Evolutionary conservation across 495 filamentous ascomycete genomes (phyloP).

Genomic region (Aspergillus kassunensis): DNA sequence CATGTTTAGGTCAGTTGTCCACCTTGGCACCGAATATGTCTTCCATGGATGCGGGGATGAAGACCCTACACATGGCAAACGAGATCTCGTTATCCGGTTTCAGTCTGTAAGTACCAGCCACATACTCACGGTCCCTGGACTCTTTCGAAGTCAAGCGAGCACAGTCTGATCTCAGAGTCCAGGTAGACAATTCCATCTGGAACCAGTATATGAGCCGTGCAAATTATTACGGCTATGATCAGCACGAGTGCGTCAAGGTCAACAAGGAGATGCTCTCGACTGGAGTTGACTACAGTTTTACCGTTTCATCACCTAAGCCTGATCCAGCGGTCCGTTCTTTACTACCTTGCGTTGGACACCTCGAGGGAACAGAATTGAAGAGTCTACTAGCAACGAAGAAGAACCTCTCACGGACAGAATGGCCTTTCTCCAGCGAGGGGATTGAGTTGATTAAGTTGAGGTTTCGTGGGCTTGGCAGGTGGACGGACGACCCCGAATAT

Average conservation of each 20-base stretch:
- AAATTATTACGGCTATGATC: constrained; percentile 18
- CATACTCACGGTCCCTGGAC: background rate
- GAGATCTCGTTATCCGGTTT: constrained; percentile 11
- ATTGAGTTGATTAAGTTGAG: constrained; percentile 12
- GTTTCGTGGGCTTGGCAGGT: constrained; percentile 8
- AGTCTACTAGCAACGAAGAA: constrained; percentile 8
- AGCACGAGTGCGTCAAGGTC: background rate
- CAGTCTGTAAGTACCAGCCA: constrained; percentile 12
- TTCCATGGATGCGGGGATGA: constrained; percentile 18
- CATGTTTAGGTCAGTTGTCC: constrained; percentile 7
- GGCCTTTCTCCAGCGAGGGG: background rate
- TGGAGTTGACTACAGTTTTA: constrained; percentile 4
- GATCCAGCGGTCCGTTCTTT: background rate
- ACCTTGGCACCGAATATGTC: constrained; percentile 13
- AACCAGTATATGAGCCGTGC: constrained; percentile 7
- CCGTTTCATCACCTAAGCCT: background rate
- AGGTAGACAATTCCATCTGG: constrained; percentile 11
- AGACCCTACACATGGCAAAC: constrained; percentile 9
- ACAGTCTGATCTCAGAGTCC: background rate
- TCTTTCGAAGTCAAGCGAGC: background rate
- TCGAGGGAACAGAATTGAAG: constrained; percentile 5
- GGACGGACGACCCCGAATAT: background rate
- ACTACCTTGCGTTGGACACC: constrained; percentile 4
- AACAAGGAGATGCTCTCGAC: constrained; percentile 3
- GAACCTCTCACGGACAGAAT: background rate